Evolutionary conservation across 1,284 basidiomycete genomes (phyloP).

Genomic region (Ceratobasidium sp.): DNA sequence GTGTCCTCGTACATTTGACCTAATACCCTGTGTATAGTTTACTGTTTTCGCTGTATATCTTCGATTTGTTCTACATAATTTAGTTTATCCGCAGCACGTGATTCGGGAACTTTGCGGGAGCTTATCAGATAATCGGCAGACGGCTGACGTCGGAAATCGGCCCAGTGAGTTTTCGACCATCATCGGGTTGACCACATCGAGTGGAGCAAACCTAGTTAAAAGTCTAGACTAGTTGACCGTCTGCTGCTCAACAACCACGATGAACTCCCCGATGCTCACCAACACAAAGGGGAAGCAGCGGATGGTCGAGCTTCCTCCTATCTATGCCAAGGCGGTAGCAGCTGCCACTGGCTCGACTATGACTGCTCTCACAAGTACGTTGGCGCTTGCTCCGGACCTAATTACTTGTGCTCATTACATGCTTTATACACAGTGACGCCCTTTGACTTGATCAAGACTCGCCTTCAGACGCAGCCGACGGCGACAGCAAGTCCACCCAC

Average conservation of each 20-base stretch:
- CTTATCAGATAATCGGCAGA: conserved; percentile 41
- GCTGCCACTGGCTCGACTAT: conserved; percentile 84
- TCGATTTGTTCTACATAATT: conserved; percentile 1
- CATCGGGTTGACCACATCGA: conserved; percentile 29
- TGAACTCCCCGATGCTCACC: conserved; percentile 4
- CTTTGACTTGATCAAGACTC: conserved; percentile 93
- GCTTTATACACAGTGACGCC: conserved; percentile 79
- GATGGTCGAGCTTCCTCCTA: conserved; percentile 56
- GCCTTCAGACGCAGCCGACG: conserved; percentile 85
- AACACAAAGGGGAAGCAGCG: conserved; percentile 40
- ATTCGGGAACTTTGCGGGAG: conserved; percentile 39
- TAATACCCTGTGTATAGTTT: conserved; percentile 26
- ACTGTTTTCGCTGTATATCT: conserved; percentile 21
- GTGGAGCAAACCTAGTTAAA: conserved; percentile 31
- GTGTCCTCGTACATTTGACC: conserved; percentile 16
- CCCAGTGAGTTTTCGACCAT: conserved; percentile 35
- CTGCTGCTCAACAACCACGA: not conserved
- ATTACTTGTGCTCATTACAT: conserved; percentile 1
- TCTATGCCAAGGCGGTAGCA: conserved; percentile 83
- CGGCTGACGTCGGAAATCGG: conserved; percentile 43
- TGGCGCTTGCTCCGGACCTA: conserved; percentile 5
- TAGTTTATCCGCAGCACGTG: not conserved
- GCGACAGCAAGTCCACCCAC: conserved; percentile 57
- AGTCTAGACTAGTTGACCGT: not conserved
- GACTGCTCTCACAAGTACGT: conserved; percentile 85